Evolutionary conservation across 2,329 filamentous ascomycete genomes (phyloP), one percentile per base, ranked within the genome.

Genomic region (Talaromyces sp.): DNA sequence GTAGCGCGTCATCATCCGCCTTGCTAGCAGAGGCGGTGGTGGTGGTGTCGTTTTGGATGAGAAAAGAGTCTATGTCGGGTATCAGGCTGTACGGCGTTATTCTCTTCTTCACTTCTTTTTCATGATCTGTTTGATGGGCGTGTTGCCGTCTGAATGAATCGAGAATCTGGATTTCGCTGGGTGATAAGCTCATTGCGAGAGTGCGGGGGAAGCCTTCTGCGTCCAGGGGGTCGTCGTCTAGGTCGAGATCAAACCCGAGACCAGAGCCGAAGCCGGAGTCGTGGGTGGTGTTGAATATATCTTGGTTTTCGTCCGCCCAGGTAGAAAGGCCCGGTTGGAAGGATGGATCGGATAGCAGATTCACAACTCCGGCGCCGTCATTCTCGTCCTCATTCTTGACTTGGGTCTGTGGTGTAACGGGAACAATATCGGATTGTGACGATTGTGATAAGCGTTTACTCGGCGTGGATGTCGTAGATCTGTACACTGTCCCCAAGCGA

Each of bases 361-460:
- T 70, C 10, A 80, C 61, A 5, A 83, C 80, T 3, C 74, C 81
- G 40, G 73, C 68, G 29, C 81, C 81, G 68, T 83, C 81, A 34
- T 61, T 2, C 22, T 61, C 25, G 7, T 43, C 40, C 1, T 10
- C 19, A 5, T 59, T 3, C 10, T 13, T 4, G 5, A 0, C 8
- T 19, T 31, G 36, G 7, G 54, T 63, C 72, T 66, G 17, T 25
- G 13, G 11, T 10, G 22, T 5, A 17, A 25, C 29, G 1, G 15
- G 5, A 0, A 31, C n/a, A 17, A 19, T 25, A 3, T 27, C 22
- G 1, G 47, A 51, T 7, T 51, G 47, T 54, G 38, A 22, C n/a
- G 64, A 15, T 40, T 34, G 31, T 2, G 53, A 56, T 38, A 36
- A 5, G 1, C 53, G n/a, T 6, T 38, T 38, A 1, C 17, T 56